These are phyloP conservation scores for Sanghuangporus weigelae DNA, from an alignment of 1,284 basidiomycete species.

Conservation along the genomic window DNA sequence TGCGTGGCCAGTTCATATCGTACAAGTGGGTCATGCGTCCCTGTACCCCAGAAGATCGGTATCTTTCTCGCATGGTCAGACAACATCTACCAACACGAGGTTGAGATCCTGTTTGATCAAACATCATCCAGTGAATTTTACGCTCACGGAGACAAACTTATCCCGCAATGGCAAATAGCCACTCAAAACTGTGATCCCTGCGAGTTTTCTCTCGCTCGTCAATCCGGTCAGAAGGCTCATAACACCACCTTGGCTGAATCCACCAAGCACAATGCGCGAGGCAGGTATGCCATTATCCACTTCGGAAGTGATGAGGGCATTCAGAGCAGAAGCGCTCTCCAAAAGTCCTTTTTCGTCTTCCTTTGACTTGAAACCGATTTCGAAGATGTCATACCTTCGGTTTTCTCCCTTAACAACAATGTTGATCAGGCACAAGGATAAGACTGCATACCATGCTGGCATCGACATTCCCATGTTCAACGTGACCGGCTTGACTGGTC, in stretches of 20 bases:
- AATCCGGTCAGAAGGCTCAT: slow-evolving; percentile 73
- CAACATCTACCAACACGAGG: slow-evolving; percentile 41
- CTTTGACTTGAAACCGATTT: slow-evolving; percentile 52
- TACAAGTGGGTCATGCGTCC: slow-evolving; percentile 67
- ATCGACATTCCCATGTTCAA: slow-evolving; percentile 67
- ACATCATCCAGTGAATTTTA: not conserved
- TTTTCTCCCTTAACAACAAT: slow-evolving; percentile 3
- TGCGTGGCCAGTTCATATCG: slow-evolving; percentile 27
- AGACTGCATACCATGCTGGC: slow-evolving; percentile 58
- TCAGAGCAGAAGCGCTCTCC: slow-evolving; percentile 54
- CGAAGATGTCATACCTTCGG: slow-evolving; percentile 72
- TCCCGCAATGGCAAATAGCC: slow-evolving; percentile 69
- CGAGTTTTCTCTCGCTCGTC: slow-evolving; percentile 63
- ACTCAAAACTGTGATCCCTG: slow-evolving; percentile 68
- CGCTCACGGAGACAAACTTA: slow-evolving; percentile 60
- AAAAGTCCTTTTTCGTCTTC: slow-evolving; percentile 79
- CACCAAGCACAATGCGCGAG: slow-evolving; percentile 71
- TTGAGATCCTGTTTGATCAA: not conserved
- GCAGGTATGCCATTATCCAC: slow-evolving; percentile 65
- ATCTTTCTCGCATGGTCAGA: slow-evolving; percentile 50
- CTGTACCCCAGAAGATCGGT: slow-evolving; percentile 90
- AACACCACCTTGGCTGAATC: slow-evolving; percentile 86
- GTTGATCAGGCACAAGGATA: not conserved
- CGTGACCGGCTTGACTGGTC: slow-evolving; percentile 53
- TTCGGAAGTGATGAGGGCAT: slow-evolving; percentile 69